Base-by-base conservation (phyloP, 495 filamentous ascomycete species). In the Xylaria telfairii region DNA sequence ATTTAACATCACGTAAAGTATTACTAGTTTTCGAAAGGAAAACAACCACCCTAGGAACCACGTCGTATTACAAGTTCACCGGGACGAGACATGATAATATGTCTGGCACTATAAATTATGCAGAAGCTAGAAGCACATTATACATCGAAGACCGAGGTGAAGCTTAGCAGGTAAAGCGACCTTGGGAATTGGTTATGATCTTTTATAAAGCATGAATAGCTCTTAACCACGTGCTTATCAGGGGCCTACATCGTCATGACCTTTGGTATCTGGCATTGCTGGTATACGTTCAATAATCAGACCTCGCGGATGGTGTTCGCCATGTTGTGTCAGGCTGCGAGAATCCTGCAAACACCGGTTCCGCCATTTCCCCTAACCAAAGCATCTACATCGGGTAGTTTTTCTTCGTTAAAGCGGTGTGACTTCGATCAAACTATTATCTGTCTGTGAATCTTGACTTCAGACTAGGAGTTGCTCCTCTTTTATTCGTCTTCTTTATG, bases 371-470 rank as follows among this genome's bases (percentile, higher is more conserved):
- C 30, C 17, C 39, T 15, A 57, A 5, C 39, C 6, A 59, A 44
- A 46, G 3, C 7, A 21, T 32, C 19, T 8, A 34, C 49, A 21
- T 6, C 7, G 51, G 19, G 51, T 34, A 32, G 12, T n/a, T 44
- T 21, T 34, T 24, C 21, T 37, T 56, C 37, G 4, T n/a, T 56
- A n/a, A 24, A 59, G 51, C 51, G 51, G 65, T 67, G 65, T 67
- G 47, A 59, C 24, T 59, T 26, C n/a, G 24, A 32, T 26, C 37
- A 32, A 44, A 2, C 15, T 1, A 44, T 42, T 28, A 3, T 57
- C 19, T 28, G 65, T 46, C 34, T 32, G 19, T 51, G 17, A 28
- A 24, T 44, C 17, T 39, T 51, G 47, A 30, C 15, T 7, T 65
- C 17, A n/a, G 19, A 44, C 46, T 2, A 37, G 5, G 28, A 24